These are phyloP conservation scores for Taiozyma sp. DNA, from an alignment of 1,139 yeast genomes.

Conservation along the genomic window DNA sequence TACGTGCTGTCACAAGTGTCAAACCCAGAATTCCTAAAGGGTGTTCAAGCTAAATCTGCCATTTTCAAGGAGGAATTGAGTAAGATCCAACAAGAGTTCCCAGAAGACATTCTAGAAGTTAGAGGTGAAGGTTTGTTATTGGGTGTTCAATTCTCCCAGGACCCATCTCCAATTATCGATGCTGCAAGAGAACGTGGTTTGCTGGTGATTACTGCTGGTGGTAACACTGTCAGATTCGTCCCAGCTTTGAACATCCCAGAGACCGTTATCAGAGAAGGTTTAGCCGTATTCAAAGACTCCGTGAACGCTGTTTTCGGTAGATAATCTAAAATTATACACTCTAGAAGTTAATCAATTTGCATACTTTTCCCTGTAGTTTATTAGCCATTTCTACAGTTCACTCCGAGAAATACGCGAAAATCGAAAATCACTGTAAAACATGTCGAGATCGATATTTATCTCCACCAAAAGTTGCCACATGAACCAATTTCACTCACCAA, in stretches of 20 bases:
- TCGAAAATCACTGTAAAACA: background rate
- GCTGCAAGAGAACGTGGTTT: slow-evolving; percentile 77
- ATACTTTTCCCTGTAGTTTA: too few species aligned
- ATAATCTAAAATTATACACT: background rate
- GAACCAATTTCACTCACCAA: background rate
- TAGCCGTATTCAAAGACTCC: slow-evolving; percentile 56
- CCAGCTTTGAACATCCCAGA: slow-evolving; percentile 88
- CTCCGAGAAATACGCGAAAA: too few species aligned
- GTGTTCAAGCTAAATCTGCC: slow-evolving; percentile 56
- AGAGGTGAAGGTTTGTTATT: slow-evolving; percentile 88
- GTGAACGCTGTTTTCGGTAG: slow-evolving; percentile 32
- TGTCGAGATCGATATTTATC: background rate
- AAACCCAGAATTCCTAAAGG: slow-evolving; percentile 50
- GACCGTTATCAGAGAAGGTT: slow-evolving; percentile 63
- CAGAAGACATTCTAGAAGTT: slow-evolving; percentile 56
- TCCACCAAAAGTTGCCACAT: background rate
- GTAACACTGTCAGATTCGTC: slow-evolving; percentile 82
- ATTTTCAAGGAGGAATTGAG: slow-evolving; percentile 47
- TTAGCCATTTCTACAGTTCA: background rate
- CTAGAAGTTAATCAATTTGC: background rate
- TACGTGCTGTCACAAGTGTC: slow-evolving; percentile 70
- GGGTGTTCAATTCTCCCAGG: slow-evolving; percentile 70
- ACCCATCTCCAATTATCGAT: slow-evolving; percentile 61
- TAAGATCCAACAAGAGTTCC: slow-evolving; percentile 49
- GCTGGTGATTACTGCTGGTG: slow-evolving; percentile 85